These are phyloP conservation scores for Adansonia digitata DNA, from an alignment of 345 rosid genomes.

Conservation along the genomic window DNA sequence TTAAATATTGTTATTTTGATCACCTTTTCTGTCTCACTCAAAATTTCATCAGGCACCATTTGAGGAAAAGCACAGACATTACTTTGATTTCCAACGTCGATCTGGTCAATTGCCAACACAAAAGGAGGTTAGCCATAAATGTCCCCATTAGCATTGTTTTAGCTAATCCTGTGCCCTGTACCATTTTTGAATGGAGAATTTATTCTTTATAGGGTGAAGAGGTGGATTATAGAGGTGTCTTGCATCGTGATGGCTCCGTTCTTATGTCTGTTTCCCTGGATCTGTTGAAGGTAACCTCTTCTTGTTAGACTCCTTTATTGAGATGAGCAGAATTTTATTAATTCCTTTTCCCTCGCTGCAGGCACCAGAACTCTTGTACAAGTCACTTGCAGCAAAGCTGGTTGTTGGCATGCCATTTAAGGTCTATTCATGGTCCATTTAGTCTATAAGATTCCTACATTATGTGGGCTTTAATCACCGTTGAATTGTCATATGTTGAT, in stretches of 20 bases:
- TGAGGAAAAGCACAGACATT: conserved; percentile 85
- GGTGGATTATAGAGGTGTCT: conserved; percentile 88
- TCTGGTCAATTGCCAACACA: conserved; percentile 86
- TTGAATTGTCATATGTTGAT: conserved; percentile 11
- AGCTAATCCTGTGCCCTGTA: background rate
- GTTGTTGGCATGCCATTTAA: conserved; percentile 97
- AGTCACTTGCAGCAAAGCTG: conserved; percentile 88
- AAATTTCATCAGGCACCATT: conserved; percentile 63
- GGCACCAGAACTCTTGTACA: conserved; percentile 87
- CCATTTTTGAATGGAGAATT: conserved; percentile 8
- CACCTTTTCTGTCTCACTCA: background rate
- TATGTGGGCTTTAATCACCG: conserved; percentile 8
- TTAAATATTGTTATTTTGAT: conserved; percentile 2
- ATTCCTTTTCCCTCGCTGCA: conserved; percentile 18
- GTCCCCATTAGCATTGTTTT: background rate
- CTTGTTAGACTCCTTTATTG: background rate
- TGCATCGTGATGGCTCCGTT: conserved; percentile 99
- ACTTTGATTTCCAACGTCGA: conserved; percentile 26
- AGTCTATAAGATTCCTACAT: conserved; percentile 9
- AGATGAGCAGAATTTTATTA: background rate
- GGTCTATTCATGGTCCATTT: conserved; percentile 38
- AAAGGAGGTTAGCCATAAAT: conserved; percentile 60
- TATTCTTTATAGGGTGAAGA: conserved; percentile 66
- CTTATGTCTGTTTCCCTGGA: conserved; percentile 78
- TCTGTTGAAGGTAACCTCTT: conserved; percentile 43